Conservation (phyloP, 2,329 filamentous ascomycete genomes). For the Fusarium ambrosium region DNA sequence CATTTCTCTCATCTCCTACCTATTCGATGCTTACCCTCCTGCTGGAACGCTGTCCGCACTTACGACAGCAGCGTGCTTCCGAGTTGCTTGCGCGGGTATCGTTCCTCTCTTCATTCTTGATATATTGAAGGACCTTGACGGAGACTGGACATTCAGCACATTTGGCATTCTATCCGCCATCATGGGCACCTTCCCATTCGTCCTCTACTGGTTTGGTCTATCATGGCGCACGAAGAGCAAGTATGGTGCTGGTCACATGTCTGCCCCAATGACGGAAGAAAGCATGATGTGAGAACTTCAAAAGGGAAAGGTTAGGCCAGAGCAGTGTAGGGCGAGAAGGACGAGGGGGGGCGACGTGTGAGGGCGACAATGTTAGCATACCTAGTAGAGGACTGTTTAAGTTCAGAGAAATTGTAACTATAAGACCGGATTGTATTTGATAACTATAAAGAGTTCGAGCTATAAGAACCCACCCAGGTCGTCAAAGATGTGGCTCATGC, state of each 20-base stretch:
- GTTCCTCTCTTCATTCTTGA: constrained; percentile 19
- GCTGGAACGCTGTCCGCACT: constrained; percentile 15
- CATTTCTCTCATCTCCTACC: constrained; percentile 12
- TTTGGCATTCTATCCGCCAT: constrained; percentile 17
- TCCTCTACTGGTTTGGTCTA: constrained; percentile 5
- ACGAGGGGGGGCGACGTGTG: too few relatives aligned
- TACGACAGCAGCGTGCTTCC: constrained; percentile 11
- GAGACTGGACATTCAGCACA: constrained; percentile 11
- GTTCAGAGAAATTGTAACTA: neutral
- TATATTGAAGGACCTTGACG: constrained; percentile 7
- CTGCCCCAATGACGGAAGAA: neutral
- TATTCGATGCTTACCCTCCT: constrained; percentile 17
- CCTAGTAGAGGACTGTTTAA: neutral
- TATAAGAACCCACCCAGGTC: neutral
- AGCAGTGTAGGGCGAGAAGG: too few relatives aligned
- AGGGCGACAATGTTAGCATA: neutral
- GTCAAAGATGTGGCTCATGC: neutral
- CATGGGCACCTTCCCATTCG: constrained; percentile 6
- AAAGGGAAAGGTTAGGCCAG: neutral
- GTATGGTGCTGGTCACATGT: neutral
- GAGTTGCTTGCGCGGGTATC: constrained; percentile 9
- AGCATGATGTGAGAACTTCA: neutral
- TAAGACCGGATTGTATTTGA: neutral
- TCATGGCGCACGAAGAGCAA: constrained; percentile 9
- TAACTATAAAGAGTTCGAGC: neutral